Evolutionary conservation across 129 eudicot genomes (phyloP).

Genomic region (Erigeron canadensis): DNA sequence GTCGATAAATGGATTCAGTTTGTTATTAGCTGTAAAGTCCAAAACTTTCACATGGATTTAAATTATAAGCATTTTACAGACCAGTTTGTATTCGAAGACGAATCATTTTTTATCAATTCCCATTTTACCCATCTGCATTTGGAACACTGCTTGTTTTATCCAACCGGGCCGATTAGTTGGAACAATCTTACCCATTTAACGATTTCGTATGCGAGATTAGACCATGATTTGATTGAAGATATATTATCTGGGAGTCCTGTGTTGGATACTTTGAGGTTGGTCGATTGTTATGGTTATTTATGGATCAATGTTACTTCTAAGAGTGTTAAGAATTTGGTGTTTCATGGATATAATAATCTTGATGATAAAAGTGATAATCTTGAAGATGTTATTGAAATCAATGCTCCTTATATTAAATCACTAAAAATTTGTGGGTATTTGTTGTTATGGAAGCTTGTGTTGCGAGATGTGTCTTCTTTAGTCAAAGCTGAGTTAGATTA

Average conservation of each 20-base stretch:
- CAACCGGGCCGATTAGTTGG: slow-evolving; percentile 18
- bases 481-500: slow-evolving; percentile 14
- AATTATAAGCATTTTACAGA: background rate
- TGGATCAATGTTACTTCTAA: slow-evolving; percentile 15
- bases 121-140: slow-evolving; percentile 26
- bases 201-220: background rate
- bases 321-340: slow-evolving; percentile 31
- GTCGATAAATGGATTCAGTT: slow-evolving; percentile 20
- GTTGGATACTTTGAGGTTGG: slow-evolving; percentile 19
- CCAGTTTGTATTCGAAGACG: background rate
- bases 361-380: background rate
- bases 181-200: slow-evolving; percentile 14
- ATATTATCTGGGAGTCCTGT: slow-evolving; percentile 25
- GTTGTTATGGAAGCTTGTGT: background rate
- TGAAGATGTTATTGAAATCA: background rate
- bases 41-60: background rate
- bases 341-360: slow-evolving; percentile 2
- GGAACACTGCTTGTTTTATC: background rate
- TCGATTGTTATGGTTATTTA: background rate
- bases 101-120: slow-evolving; percentile 11
- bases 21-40: background rate
- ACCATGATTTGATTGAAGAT: slow-evolving; percentile 18
- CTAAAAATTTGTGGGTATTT: background rate
- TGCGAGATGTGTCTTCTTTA: background rate
- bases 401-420: background rate